Base-by-base conservation (phyloP, 2,329 filamentous ascomycete genomes). In the Tolypocladium ovalisporum region DNA sequence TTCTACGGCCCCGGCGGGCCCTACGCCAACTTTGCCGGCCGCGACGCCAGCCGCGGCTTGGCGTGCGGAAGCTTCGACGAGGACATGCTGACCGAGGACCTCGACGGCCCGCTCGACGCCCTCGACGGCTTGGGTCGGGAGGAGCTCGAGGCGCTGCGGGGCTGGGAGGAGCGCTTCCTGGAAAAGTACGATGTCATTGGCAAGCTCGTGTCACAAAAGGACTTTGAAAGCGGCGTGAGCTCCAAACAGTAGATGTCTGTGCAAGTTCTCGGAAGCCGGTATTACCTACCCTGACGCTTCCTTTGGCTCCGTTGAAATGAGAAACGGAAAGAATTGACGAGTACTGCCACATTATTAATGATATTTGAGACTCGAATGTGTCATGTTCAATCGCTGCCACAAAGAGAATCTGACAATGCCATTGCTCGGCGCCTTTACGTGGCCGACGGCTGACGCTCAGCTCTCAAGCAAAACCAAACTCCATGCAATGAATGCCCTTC, bases 151-250 rank as follows among this genome's bases (percentile, higher is more conserved):
- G 89, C 91, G 54, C 75, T 97, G 71, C 79, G 81, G 65, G 90
- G 89, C 2, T 99, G 94, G 94, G 92, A 97, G 77, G 90, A 95
- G 76, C 81, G 91, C 63, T 99, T 99, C 71, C 75, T 81, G 60
- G 89, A 93, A 73, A 97, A 99, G 80, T 99, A 99, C 73, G 76
- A 96, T 29, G 84, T 97, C n/a, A 90, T 99, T 17, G 94, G 94
- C 24, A 88, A 84, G 74, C 73, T 99, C 67, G 88, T 97, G 29
- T 73, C 80, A 1, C 75, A 72, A 29, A 73, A 66, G 3, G 75
- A 81, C 27, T 74, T 63, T 57, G 61, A 63, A 39, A 55, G 62
- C 22, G 42, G 44, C 44, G 24, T 5, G 22, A 17, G 17, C 15
- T 15, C 47, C n/a, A n/a, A n/a, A n/a, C n/a, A n/a, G n/a, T n/a